Percentiles rank a stretch among this genome's conserved stretches.
phyloP scores from a whole-genome alignment of 495 filamentous ascomycete genomes.

The Annulohypoxylon stygium region DNA sequence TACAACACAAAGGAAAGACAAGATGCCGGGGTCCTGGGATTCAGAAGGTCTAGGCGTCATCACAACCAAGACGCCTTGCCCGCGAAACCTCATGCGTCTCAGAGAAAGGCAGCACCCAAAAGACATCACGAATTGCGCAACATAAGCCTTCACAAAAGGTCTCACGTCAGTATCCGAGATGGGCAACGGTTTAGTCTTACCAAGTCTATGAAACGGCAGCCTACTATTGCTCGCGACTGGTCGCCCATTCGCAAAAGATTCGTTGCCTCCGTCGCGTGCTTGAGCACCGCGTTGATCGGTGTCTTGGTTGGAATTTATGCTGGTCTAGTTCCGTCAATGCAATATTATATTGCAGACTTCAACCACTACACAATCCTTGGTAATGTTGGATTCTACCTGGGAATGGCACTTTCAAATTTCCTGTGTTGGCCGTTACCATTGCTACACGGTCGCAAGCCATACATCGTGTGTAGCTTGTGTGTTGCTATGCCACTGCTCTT shows the following conservation, averaged over 20 bases:
- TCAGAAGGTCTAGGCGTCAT: conserved; percentile 34
- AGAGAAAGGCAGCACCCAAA: conserved; percentile 32
- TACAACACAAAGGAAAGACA: conserved; percentile 38
- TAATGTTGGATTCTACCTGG: conserved; percentile 77
- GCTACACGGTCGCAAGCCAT: conserved; percentile 82
- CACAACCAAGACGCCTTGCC: conserved; percentile 28
- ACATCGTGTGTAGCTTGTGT: conserved; percentile 72
- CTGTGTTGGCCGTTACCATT: conserved; percentile 80
- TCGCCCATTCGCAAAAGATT: conserved; percentile 72
- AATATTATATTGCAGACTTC: conserved; percentile 76
- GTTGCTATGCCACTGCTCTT: conserved; percentile 79
- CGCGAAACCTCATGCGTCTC: conserved; percentile 32
- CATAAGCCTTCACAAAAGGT: conserved; percentile 55
- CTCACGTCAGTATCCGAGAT: conserved; percentile 58
- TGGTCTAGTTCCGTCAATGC: conserved; percentile 79
- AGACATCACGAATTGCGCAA: conserved; percentile 45
- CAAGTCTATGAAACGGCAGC: conserved; percentile 64
- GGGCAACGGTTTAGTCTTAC: conserved; percentile 66
- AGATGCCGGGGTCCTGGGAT: conserved; percentile 15
- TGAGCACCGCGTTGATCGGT: conserved; percentile 76
- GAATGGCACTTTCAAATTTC: conserved; percentile 74
- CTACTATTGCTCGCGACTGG: conserved; percentile 74
- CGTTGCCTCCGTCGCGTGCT: conserved; percentile 74
- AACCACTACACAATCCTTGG: conserved; percentile 75
- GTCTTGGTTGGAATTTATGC: conserved; percentile 79